These are phyloP conservation scores for Colletotrichum navitas DNA, from an alignment of 2,329 filamentous ascomycete genomes.

Conservation along the genomic window DNA sequence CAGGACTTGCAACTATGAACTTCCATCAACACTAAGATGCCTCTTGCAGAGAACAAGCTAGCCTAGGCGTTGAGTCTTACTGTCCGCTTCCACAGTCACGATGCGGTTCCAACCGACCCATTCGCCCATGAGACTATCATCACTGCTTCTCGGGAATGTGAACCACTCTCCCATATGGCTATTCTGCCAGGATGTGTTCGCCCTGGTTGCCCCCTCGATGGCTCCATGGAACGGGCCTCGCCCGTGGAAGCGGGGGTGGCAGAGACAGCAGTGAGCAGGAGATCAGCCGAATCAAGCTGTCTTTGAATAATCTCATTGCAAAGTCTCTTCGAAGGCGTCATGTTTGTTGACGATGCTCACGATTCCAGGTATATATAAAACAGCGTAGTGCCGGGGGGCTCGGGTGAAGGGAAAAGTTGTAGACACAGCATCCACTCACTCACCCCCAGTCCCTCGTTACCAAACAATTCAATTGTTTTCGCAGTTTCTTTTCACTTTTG, in stretches of 20 bases:
- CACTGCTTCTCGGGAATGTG: conserved; percentile 15
- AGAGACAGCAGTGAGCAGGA: not conserved
- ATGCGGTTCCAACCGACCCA: not conserved
- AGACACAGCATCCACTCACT: conserved; percentile 21
- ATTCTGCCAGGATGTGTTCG: not conserved
- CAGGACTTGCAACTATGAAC: not conserved
- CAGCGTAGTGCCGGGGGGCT: too few species aligned
- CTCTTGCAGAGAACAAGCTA: not conserved
- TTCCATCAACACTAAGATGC: not conserved
- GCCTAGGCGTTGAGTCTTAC: not conserved
- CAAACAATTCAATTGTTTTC: not conserved
- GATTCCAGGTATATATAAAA: conserved; percentile 17
- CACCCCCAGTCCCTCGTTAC: conserved; percentile 21
- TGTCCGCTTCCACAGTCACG: not conserved
- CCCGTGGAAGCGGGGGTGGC: not conserved
- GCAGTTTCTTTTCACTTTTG: not conserved
- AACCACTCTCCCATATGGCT: not conserved
- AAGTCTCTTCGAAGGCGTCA: conserved; percentile 12
- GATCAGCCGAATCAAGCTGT: not conserved
- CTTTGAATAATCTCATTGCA: conserved; percentile 13
- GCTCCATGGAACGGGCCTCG: conserved; percentile 7
- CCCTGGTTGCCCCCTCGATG: not conserved
- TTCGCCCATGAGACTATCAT: not conserved
- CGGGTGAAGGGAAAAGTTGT: not conserved
- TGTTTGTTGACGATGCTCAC: not conserved